phyloP scores from a whole-genome alignment of 768 basidiomycete genomes.

The Hericium rajendrae region DNA sequence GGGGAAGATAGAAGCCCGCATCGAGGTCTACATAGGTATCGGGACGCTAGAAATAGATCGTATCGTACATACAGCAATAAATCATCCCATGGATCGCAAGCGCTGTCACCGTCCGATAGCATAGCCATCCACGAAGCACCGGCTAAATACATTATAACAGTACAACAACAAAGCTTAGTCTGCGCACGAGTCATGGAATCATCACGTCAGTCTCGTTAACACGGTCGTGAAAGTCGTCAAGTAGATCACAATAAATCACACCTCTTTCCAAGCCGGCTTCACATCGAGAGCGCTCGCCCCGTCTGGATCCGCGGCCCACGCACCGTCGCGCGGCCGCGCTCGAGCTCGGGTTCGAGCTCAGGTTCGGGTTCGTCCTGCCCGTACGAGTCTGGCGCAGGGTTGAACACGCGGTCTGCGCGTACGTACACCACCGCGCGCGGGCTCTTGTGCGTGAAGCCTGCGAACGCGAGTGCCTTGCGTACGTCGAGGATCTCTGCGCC shows the following conservation, averaged over 20 bases:
- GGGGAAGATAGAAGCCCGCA: no score
- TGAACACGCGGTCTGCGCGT: constrained; percentile 66
- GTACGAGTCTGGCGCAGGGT: constrained; percentile 41
- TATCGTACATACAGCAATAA: background rate
- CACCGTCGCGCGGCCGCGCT: constrained; percentile 57
- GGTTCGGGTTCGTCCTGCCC: constrained; percentile 23
- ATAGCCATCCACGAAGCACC: background rate
- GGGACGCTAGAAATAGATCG: no score
- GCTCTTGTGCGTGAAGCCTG: constrained; percentile 86
- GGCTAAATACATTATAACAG: background rate
- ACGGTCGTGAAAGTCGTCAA: constrained; percentile 5
- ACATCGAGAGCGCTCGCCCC: constrained; percentile 82
- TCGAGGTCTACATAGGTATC: no score
- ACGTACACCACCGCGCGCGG: constrained; percentile 72
- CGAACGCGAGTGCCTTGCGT: constrained; percentile 86
- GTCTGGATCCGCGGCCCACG: constrained; percentile 54
- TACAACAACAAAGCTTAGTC: background rate
- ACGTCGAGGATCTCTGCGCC: constrained; percentile 83
- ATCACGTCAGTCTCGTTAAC: background rate
- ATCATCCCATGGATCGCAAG: background rate
- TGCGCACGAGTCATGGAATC: background rate
- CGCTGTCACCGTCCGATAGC: background rate
- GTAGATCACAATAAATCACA: constrained; percentile 1
- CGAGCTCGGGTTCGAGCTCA: constrained; percentile 26
- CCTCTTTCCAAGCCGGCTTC: constrained; percentile 16